Percentiles rank a stretch among this genome's conserved stretches.
phyloP scores from a whole-genome alignment of 2,329 filamentous ascomycete genomes.

The Cordyceps cicadae region DNA sequence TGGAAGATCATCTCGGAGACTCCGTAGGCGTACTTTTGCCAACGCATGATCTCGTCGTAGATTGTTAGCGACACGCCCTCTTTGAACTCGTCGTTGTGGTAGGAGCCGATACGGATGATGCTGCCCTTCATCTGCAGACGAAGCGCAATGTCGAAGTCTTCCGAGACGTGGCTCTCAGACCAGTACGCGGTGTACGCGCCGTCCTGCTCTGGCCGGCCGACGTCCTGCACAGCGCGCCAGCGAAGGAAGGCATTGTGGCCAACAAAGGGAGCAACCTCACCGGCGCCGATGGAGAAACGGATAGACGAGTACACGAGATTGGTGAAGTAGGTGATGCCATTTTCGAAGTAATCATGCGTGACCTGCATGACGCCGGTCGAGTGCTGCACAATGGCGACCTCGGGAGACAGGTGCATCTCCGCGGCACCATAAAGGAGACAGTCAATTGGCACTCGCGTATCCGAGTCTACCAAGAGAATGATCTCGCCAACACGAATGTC shows the following conservation, averaged over 20 bases:
- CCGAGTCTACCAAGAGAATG: constrained; percentile 60
- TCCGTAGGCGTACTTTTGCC: constrained; percentile 68
- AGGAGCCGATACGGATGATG: constrained; percentile 59
- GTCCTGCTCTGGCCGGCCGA: constrained; percentile 39
- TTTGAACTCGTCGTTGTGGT: constrained; percentile 62
- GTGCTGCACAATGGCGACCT: constrained; percentile 65
- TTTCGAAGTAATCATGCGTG: constrained; percentile 63
- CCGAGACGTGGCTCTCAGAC: constrained; percentile 68
- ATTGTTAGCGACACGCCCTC: constrained; percentile 67
- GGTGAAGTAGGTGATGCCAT: constrained; percentile 67
- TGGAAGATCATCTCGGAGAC: constrained; percentile 65
- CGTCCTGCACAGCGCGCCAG: constrained; percentile 43
- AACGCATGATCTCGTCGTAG: constrained; percentile 62
- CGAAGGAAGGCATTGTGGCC: constrained; percentile 70
- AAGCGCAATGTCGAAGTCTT: constrained; percentile 70
- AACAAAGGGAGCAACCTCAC: constrained; percentile 67
- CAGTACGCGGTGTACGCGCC: constrained; percentile 56
- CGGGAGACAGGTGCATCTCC: constrained; percentile 62
- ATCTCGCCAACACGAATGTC: constrained; percentile 55
- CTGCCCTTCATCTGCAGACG: constrained; percentile 62
- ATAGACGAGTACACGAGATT: constrained; percentile 70
- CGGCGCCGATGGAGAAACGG: constrained; percentile 59
- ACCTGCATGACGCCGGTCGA: constrained; percentile 72
- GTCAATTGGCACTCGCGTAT: constrained; percentile 60
- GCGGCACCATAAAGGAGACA: constrained; percentile 61